phyloP scores from a whole-genome alignment of 2,329 filamentous ascomycete genomes.

The Monilinia polystroma region DNA sequence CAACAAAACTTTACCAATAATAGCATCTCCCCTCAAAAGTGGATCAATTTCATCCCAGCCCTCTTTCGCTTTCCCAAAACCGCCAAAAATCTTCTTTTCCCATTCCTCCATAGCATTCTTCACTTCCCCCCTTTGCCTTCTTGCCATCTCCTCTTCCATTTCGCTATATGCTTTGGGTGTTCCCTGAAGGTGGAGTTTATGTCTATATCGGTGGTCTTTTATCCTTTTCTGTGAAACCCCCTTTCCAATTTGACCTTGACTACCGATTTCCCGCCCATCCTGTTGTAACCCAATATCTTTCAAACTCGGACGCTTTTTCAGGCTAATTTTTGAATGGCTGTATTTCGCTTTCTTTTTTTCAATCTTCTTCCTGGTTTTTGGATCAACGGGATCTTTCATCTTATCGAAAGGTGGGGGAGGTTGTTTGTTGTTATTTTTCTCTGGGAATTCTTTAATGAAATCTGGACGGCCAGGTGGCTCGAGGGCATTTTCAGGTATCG shows the following conservation, averaged over 20 bases:
- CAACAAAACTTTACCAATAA: not conserved
- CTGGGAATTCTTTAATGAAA: slow-evolving; percentile 2
- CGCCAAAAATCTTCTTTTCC: slow-evolving; percentile 1
- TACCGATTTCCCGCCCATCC: not conserved
- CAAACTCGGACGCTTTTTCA: not conserved
- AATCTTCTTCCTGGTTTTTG: not conserved
- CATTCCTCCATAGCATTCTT: not conserved
- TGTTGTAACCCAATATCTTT: not conserved
- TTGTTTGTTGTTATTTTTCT: slow-evolving; percentile 5
- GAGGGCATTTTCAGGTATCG: slow-evolving; percentile 3
- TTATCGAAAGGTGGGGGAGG: not conserved
- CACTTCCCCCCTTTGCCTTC: no score
- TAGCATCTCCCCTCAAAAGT: not conserved
- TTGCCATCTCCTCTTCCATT: not conserved
- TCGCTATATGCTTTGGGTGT: slow-evolving; percentile 2
- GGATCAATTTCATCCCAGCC: not conserved
- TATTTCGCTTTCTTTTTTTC: not conserved
- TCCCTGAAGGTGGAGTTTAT: not conserved
- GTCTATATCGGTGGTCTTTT: not conserved
- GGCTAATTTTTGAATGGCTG: slow-evolving; percentile 9
- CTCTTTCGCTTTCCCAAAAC: not conserved
- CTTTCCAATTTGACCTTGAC: not conserved
- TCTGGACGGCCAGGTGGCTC: slow-evolving; percentile 12
- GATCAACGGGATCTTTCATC: not conserved
- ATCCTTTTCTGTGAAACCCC: not conserved